Base-by-base conservation (phyloP, 768 basidiomycete genomes). In the Mycena haematopus region DNA sequence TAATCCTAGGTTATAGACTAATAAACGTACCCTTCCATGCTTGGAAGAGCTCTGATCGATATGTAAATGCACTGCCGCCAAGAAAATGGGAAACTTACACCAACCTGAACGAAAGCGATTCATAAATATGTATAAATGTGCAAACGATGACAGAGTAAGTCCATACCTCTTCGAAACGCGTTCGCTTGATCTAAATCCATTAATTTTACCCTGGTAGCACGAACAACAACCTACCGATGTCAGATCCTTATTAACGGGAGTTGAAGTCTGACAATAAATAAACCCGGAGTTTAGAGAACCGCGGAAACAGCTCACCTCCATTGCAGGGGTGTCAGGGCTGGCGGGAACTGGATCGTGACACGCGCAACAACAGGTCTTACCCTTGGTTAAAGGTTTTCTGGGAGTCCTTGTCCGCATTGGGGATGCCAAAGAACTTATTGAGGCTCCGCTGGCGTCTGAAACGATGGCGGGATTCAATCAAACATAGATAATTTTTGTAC, bases 391-490 rank as follows among this genome's bases (percentile, higher is more conserved):
- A 0, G 57, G 29, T 25, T 54, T 65, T 19, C 53, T 61, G n/a
- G 56, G 60, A 9, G 65, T 62, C 10, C 42, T 53, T 4, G 51
- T 49, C 6, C 51, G 53, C n/a, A 33, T n/a, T 8, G 57, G 57
- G 22, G 66, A 58, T 15, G 62, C 46, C 51, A 51, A 35, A 13
- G 66, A 63, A 29, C 40, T 59, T 52, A 62, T 31, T 3, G 65
- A 52, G n/a, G 62, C 52, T 42, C 51, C 46, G 38, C 62, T 67
- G 24, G 62, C 40, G 45, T 56, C 66, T 67, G 52, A 51, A 52
- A 27, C 14, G 13, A 15, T 35, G 47, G 19, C 15, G 31, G 33
- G 46, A 19, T 36, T 35, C n/a, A n/a, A n/a, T n/a, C n/a, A 25
- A 6, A 45, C 2, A 14, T 3, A 22, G 3, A 7, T 36, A 31